These are phyloP conservation scores for Podaxis rugospora DNA, from an alignment of 768 basidiomycete genomes.

Conservation along the genomic window DNA sequence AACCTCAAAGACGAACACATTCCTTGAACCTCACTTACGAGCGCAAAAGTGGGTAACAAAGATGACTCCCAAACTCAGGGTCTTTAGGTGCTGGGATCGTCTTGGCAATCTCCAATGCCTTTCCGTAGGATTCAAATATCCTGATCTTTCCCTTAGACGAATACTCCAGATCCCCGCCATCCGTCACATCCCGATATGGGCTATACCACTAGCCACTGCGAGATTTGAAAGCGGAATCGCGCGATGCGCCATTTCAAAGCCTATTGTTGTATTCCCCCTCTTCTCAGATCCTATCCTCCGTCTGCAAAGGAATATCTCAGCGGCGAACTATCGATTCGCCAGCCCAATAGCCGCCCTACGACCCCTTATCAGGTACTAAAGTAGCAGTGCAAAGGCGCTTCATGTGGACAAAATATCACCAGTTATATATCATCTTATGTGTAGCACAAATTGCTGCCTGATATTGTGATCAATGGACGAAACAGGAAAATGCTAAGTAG, in stretches of 20 bases:
- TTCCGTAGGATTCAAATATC: neutral
- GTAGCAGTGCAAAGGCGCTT: neutral
- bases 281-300: neutral
- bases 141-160: too few species aligned
- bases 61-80: neutral
- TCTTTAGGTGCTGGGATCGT: neutral
- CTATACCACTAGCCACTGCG: too few species aligned
- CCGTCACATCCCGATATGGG: too few species aligned
- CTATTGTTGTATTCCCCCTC: neutral
- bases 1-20: neutral
- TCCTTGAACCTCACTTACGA: neutral
- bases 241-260: neutral
- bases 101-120: neutral
- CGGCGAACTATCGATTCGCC: too few species aligned
- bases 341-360: neutral
- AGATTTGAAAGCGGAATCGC: neutral
- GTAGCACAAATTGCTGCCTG: too few species aligned
- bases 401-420: neutral
- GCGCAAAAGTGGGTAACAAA: neutral
- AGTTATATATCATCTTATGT: too few species aligned
- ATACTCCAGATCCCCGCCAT: too few species aligned
- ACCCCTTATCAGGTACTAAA: neutral
- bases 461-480: too few species aligned
- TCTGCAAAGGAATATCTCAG: neutral
- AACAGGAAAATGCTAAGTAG: too few species aligned